Conservation (phyloP, 495 filamentous ascomycete species). For the Entonaema liquescens region DNA sequence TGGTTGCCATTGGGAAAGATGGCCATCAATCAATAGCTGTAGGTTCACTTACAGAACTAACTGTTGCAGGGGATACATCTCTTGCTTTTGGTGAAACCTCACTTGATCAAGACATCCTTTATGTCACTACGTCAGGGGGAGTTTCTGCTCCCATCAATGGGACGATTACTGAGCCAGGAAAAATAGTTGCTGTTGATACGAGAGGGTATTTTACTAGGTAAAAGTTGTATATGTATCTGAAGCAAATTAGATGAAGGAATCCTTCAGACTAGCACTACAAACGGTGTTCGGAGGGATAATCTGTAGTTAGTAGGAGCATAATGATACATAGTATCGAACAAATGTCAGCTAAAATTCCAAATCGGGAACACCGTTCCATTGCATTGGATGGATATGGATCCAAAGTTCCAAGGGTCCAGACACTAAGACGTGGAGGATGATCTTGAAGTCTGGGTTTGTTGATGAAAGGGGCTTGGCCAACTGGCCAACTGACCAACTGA, state of each 20-base stretch:
- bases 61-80: slow-evolving; percentile 42
- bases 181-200: background rate
- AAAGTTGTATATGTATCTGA: background rate
- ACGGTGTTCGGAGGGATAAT: background rate
- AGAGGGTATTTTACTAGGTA: background rate
- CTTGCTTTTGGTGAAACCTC: slow-evolving; percentile 38
- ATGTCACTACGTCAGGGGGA: background rate
- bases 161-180: background rate
- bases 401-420: background rate
- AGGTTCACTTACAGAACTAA: slow-evolving; percentile 36
- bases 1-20: slow-evolving; percentile 31
- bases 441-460: background rate
- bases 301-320: background rate
- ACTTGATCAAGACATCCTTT: slow-evolving; percentile 9
- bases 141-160: background rate
- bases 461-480: background rate
- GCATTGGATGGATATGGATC: background rate
- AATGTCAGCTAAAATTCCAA: background rate
- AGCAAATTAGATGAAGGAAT: no score
- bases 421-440: background rate
- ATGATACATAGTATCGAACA: background rate
- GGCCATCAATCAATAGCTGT: slow-evolving; percentile 29
- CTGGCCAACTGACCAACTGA: no score
- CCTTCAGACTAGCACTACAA: background rate
- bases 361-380: background rate